Evolutionary conservation across 495 filamentous ascomycete genomes (phyloP).

Genomic region (Choiromyces venosus): DNA sequence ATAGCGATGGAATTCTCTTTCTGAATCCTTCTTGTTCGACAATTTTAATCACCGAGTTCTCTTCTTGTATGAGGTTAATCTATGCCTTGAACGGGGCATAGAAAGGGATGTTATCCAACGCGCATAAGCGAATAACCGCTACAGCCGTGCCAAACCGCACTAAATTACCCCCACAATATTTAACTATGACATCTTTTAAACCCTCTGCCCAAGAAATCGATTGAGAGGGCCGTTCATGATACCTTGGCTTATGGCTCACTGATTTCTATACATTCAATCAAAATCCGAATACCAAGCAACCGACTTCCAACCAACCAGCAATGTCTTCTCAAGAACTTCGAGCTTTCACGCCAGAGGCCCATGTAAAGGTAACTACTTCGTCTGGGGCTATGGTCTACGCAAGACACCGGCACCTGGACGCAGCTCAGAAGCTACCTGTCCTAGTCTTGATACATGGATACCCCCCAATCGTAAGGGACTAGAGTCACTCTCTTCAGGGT

Average conservation of each 20-base stretch:
- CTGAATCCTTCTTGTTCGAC: neutral
- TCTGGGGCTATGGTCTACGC: slow-evolving; percentile 25
- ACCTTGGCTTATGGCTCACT: too few relatives aligned
- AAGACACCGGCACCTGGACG: slow-evolving; percentile 13
- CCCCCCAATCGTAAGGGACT: slow-evolving; percentile 37
- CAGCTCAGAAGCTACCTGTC: slow-evolving; percentile 23
- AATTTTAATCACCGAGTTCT: neutral
- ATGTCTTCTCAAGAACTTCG: neutral
- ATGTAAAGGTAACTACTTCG: slow-evolving; percentile 6
- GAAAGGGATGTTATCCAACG: neutral
- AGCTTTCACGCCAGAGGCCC: slow-evolving; percentile 25
- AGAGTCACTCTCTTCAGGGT: neutral
- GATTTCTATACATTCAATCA: neutral
- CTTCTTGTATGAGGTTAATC: neutral
- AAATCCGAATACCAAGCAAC: neutral
- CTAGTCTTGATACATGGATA: slow-evolving; percentile 43
- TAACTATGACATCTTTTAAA: neutral
- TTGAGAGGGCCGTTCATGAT: neutral
- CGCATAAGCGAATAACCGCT: neutral
- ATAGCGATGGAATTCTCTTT: neutral
- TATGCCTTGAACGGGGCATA: neutral
- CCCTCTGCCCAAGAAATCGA: neutral
- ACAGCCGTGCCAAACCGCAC: neutral
- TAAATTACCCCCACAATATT: neutral
- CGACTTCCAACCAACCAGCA: neutral